Percentiles rank a stretch among this genome's conserved stretches.
phyloP scores from a whole-genome alignment of 2,329 filamentous ascomycete species.

The Malbranchea zuffiana region DNA sequence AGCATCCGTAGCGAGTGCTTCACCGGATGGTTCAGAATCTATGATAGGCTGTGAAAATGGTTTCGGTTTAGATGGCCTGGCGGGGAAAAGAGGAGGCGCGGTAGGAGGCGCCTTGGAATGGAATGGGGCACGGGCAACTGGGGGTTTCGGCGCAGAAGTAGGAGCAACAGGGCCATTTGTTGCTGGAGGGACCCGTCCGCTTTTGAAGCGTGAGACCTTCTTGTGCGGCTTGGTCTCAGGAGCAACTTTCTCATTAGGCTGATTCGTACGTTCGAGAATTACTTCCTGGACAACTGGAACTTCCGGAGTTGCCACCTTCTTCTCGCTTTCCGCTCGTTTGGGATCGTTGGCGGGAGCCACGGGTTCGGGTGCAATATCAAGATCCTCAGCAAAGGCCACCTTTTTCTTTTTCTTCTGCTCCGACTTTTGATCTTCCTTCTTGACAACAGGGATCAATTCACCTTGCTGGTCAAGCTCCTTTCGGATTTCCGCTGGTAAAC shows the following conservation, averaged over 20 bases:
- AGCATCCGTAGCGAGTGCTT: background rate
- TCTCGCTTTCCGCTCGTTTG: conserved; percentile 20
- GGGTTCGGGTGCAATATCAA: conserved; percentile 55
- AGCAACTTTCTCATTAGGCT: conserved; percentile 16
- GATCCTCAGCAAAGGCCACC: conserved; percentile 64
- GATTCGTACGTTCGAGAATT: conserved; percentile 34
- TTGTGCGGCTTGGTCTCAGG: conserved; percentile 20
- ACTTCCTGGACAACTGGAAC: conserved; percentile 31
- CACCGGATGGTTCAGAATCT: conserved; percentile 15
- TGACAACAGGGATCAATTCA: conserved; percentile 9
- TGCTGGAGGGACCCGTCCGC: conserved; percentile 9
- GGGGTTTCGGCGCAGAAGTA: conserved; percentile 17
- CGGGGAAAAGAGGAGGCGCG: conserved; percentile 28
- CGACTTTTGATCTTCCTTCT: conserved; percentile 19
- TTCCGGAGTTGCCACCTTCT: conserved; percentile 26
- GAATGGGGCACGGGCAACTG: conserved; percentile 11
- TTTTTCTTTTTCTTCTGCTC: conserved; percentile 50
- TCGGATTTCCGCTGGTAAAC: conserved; percentile 26
- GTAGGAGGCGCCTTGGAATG: conserved; percentile 7
- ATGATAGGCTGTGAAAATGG: conserved; percentile 31
- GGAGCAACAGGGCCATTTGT: conserved; percentile 12
- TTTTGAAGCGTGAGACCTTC: conserved; percentile 37
- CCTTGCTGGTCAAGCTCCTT: conserved; percentile 21
- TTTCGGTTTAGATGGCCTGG: conserved; percentile 27
- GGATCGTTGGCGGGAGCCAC: conserved; percentile 17